A percentile compares a stretch with the other conserved stretches of the same genome.
These are phyloP conservation scores for Nakaseomyces nivariensis DNA, from an alignment of 1,139 yeast species.

Conservation along the genomic window DNA sequence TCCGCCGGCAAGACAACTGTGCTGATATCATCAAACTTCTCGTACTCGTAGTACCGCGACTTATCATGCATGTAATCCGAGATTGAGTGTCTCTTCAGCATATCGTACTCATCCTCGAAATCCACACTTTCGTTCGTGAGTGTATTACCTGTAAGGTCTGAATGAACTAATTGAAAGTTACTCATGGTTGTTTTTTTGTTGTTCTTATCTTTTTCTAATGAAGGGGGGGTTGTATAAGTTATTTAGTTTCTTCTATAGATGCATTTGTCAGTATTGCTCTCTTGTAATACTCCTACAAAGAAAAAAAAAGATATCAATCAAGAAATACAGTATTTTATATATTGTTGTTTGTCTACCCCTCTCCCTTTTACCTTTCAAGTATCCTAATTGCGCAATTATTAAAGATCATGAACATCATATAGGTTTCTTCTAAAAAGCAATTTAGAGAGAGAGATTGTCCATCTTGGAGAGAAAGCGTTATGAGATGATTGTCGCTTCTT, in stretches of 20 bases:
- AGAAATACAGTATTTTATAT: not conserved
- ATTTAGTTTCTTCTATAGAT: no score
- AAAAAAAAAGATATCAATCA: no score
- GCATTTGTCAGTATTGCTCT: no score
- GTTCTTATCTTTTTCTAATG: no score
- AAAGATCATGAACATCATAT: not conserved
- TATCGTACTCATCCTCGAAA: not conserved
- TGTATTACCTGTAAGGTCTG: slow-evolving; percentile 13
- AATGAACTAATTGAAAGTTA: slow-evolving; percentile 1
- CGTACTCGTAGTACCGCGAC: slow-evolving; percentile 6
- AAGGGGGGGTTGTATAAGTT: no score
- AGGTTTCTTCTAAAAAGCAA: no score
- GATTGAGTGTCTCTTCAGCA: slow-evolving; percentile 2
- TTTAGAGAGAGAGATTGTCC: no score
- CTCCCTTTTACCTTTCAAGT: not conserved
- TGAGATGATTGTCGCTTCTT: no score
- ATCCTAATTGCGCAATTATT: not conserved
- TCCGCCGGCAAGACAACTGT: slow-evolving; percentile 1
- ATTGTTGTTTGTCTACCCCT: not conserved
- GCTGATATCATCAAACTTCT: slow-evolving; percentile 6
- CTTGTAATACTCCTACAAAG: no score
- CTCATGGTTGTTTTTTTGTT: not conserved
- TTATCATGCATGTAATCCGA: slow-evolving; percentile 4
- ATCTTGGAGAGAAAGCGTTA: no score
- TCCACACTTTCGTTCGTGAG: slow-evolving; percentile 1